Conservation (phyloP, 2,329 filamentous ascomycete species). For the Botrytis aclada region DNA sequence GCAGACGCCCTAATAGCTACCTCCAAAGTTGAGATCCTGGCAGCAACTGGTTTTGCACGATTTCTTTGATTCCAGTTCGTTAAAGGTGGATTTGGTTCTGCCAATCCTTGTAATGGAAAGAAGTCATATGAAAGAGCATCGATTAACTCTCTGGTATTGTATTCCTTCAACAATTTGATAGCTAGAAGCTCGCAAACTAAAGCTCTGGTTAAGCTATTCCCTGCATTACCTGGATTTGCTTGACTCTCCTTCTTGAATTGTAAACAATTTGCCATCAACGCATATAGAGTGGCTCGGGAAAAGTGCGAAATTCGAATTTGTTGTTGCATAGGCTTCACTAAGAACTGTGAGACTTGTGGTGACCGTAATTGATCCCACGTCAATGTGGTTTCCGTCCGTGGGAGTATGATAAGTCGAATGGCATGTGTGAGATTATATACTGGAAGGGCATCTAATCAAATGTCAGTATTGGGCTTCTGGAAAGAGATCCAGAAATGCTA, state of each 20-base stretch:
- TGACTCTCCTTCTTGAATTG: slow-evolving; percentile 89
- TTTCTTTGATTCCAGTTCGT: slow-evolving; percentile 38
- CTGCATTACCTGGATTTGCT: slow-evolving; percentile 76
- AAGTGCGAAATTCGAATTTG: slow-evolving; percentile 82
- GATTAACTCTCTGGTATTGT: slow-evolving; percentile 82
- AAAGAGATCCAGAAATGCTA: not conserved
- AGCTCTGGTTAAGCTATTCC: slow-evolving; percentile 78
- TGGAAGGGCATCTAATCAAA: slow-evolving; percentile 68
- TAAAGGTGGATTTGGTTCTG: slow-evolving; percentile 45
- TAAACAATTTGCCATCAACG: slow-evolving; percentile 87
- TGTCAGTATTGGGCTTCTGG: slow-evolving; percentile 30
- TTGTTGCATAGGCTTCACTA: slow-evolving; percentile 92
- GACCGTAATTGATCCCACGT: slow-evolving; percentile 94
- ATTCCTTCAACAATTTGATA: slow-evolving; percentile 86
- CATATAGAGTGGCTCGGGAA: slow-evolving; percentile 81
- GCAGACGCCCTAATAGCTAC: slow-evolving; percentile 90
- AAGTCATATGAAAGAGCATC: slow-evolving; percentile 95
- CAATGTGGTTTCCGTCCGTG: slow-evolving; percentile 85
- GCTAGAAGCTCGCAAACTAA: slow-evolving; percentile 88
- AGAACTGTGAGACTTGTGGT: slow-evolving; percentile 93
- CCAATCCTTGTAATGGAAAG: slow-evolving; percentile 81
- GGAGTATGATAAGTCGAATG: slow-evolving; percentile 78
- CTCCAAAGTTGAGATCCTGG: slow-evolving; percentile 85
- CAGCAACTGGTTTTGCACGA: slow-evolving; percentile 55
- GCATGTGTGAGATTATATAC: slow-evolving; percentile 89